Conservation (phyloP, 441 rosid genomes). For the Eutrema salsugineum region DNA sequence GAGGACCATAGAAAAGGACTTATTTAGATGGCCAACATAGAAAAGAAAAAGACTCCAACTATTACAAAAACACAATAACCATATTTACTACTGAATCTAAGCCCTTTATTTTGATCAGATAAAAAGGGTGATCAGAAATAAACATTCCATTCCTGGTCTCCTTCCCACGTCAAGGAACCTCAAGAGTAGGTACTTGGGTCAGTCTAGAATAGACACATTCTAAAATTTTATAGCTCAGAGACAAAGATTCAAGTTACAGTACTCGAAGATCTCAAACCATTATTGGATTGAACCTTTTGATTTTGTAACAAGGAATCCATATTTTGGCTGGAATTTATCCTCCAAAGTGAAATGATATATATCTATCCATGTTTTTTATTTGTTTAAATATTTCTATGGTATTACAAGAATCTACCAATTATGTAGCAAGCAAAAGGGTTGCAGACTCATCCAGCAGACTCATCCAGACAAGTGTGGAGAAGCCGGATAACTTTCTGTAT, state of each 20-base stretch:
- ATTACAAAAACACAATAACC: no score
- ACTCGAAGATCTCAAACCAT: not conserved
- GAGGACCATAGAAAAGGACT: slow-evolving; percentile 77
- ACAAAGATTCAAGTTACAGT: not conserved
- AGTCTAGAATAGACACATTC: not conserved
- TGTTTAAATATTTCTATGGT: no score
- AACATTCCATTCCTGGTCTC: not conserved
- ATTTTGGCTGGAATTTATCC: not conserved
- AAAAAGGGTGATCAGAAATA: not conserved
- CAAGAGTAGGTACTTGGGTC: not conserved
- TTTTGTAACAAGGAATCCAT: not conserved
- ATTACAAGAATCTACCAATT: not conserved
- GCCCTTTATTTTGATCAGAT: no score
- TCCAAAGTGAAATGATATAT: not conserved
- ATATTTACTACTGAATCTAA: no score
- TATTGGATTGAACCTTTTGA: not conserved
- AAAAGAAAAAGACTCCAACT: no score
- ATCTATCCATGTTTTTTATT: no score
- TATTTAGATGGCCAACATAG: slow-evolving; percentile 77
- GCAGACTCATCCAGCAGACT: not conserved
- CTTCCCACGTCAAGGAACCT: not conserved
- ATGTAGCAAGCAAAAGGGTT: not conserved
- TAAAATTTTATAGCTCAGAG: not conserved
- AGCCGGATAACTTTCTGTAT: not conserved
- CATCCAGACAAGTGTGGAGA: not conserved